These are phyloP conservation scores for Xylaria telfairii DNA, from an alignment of 495 filamentous ascomycete species.

Conservation along the genomic window DNA sequence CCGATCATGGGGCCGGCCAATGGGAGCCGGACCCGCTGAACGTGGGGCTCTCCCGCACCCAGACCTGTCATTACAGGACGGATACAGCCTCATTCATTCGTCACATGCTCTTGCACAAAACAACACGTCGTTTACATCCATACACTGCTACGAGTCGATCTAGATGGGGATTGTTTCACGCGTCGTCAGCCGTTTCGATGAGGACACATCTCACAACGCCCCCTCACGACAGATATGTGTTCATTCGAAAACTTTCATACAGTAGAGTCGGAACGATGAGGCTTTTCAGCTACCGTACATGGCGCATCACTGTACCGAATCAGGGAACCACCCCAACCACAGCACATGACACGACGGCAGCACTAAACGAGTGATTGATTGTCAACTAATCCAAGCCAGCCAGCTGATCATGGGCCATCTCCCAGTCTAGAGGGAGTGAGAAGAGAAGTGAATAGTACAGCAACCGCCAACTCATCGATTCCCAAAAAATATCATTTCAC, in stretches of 20 bases:
- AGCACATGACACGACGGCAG: not conserved
- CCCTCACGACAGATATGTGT: not conserved
- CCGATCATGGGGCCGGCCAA: constrained; percentile 6
- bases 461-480: not conserved
- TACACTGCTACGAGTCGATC: not conserved
- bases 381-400: constrained; percentile 12
- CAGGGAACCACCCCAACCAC: too few relatives aligned
- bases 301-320: too few relatives aligned
- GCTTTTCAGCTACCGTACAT: too few relatives aligned
- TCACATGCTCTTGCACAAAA: not conserved
- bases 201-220: not conserved
- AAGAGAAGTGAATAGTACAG: constrained; percentile 5
- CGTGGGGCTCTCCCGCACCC: constrained; percentile 7
- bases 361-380: not conserved
- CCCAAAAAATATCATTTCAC: not conserved
- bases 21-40: not conserved
- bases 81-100: constrained; percentile 9
- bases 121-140: not conserved
- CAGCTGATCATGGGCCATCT: not conserved
- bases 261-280: not conserved
- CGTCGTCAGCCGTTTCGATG: constrained; percentile 3
- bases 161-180: not conserved
- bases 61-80: not conserved
- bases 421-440: not conserved
- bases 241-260: not conserved